phyloP scores from a whole-genome alignment of 352 stramenopile species.

The Globisporangium megalacanthum region DNA sequence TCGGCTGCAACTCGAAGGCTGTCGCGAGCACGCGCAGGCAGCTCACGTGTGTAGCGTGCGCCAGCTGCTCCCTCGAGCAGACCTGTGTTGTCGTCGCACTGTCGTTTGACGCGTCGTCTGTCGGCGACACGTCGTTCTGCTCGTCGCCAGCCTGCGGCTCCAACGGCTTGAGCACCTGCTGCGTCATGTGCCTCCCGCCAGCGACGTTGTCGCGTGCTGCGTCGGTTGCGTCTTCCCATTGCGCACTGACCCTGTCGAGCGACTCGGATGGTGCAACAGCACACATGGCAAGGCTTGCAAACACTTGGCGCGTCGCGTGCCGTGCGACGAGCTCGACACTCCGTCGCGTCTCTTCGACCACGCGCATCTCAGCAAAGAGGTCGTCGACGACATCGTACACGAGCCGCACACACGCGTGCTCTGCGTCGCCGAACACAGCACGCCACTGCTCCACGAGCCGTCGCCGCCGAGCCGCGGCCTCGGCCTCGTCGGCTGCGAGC shows the following conservation, averaged over 20 bases:
- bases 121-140: neutral
- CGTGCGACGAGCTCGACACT: slow-evolving; percentile 18
- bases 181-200: neutral
- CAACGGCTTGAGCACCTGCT: slow-evolving; percentile 13
- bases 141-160: neutral
- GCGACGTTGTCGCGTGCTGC: neutral
- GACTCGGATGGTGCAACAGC: slow-evolving; percentile 14
- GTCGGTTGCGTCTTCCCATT: neutral
- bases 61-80: slow-evolving; percentile 9
- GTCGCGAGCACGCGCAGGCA: slow-evolving; percentile 19
- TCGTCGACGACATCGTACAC: slow-evolving; percentile 27
- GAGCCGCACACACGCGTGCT: slow-evolving; percentile 28
- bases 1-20: slow-evolving; percentile 12
- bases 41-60: slow-evolving; percentile 3
- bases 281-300: slow-evolving; percentile 23
- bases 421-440: slow-evolving; percentile 21
- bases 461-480: neutral
- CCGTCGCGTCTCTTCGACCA: slow-evolving; percentile 22
- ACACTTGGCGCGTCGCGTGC: slow-evolving; percentile 19
- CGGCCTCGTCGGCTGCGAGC: neutral
- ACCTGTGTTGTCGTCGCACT: neutral
- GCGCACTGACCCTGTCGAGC: slow-evolving; percentile 14
- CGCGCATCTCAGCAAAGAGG: slow-evolving; percentile 47
- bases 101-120: neutral
- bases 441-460: slow-evolving; percentile 9